These are phyloP conservation scores for Apiotrichum sp. DNA, from an alignment of 1,284 basidiomycete genomes.

Conservation along the genomic window DNA sequence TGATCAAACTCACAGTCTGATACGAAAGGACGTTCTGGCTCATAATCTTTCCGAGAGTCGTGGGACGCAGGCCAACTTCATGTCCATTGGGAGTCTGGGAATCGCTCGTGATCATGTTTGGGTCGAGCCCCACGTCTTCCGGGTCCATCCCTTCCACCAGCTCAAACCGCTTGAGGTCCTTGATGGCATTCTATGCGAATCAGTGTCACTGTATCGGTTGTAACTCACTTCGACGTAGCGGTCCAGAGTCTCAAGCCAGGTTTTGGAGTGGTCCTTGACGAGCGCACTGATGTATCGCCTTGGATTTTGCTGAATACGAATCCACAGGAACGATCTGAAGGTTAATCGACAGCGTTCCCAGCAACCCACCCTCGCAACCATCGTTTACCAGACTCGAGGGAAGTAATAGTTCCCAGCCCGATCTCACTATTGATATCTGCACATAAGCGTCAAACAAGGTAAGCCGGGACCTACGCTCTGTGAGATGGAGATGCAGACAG, in stretches of 20 bases:
- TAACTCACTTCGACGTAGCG: conserved; percentile 55
- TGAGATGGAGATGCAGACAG: conserved; percentile 70
- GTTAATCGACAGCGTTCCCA: conserved; percentile 1
- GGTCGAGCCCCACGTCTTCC: conserved; percentile 20
- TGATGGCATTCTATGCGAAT: conserved; percentile 53
- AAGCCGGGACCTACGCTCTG: conserved; percentile 55
- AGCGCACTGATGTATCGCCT: conserved; percentile 56
- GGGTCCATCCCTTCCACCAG: conserved; percentile 51
- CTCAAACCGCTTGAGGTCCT: conserved; percentile 55
- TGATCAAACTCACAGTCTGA: conserved; percentile 10
- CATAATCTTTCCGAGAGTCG: conserved; percentile 35
- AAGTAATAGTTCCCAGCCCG: conserved; percentile 69
- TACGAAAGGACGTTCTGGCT: conserved; percentile 17
- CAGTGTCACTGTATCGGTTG: not conserved
- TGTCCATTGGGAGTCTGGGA: too few species aligned
- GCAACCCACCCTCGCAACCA: conserved; percentile 60
- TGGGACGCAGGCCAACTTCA: not conserved
- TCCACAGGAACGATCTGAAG: conserved; percentile 67
- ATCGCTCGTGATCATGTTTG: too few species aligned
- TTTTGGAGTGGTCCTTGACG: conserved; percentile 35
- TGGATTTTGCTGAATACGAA: conserved; percentile 76
- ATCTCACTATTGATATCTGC: conserved; percentile 82
- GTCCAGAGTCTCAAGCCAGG: conserved; percentile 61
- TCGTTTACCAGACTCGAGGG: conserved; percentile 56
- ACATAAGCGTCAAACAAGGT: conserved; percentile 21